phyloP scores from a whole-genome alignment of 371 early-diverging fungal genomes.

The Rhizopus arrhizus region DNA sequence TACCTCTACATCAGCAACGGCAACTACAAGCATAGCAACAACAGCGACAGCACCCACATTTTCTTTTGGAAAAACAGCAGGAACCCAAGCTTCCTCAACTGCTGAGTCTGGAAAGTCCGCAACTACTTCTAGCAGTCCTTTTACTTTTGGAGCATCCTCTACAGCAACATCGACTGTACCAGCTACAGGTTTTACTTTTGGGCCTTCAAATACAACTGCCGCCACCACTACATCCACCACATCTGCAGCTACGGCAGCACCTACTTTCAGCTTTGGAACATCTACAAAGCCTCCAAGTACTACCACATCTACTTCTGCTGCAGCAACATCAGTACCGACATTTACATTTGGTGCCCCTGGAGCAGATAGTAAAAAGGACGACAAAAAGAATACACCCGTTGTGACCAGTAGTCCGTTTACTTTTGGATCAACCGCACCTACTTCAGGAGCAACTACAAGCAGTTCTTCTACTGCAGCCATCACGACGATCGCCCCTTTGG shows the following conservation, averaged over 20 bases:
- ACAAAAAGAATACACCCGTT: conserved; percentile 6
- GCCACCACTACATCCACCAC: conserved; percentile 1
- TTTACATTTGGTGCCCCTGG: conserved; percentile 22
- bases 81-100: conserved; percentile 3
- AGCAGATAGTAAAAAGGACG: conserved; percentile 18
- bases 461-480: conserved; percentile 7
- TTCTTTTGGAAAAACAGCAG: conserved; percentile 7
- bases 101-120: conserved; percentile 9
- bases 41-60: background rate
- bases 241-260: conserved; percentile 1
- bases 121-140: conserved; percentile 3
- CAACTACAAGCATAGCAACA: conserved; percentile 7
- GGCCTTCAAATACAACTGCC: background rate
- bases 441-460: conserved; percentile 4
- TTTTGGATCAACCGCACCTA: conserved; percentile 15
- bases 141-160: conserved; percentile 16
- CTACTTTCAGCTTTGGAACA: background rate
- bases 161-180: conserved; percentile 1
- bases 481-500: conserved; percentile 15
- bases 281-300: background rate
- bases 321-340: conserved; percentile 12
- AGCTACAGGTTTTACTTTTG: background rate
- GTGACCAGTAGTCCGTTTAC: conserved; percentile 24
- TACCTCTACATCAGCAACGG: conserved; percentile 9
- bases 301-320: conserved; percentile 5